A percentile compares a stretch with the other conserved stretches of the same genome.
phyloP scores from a whole-genome alignment of 371 early-diverging fungal species.

The Circinella minor region DNA sequence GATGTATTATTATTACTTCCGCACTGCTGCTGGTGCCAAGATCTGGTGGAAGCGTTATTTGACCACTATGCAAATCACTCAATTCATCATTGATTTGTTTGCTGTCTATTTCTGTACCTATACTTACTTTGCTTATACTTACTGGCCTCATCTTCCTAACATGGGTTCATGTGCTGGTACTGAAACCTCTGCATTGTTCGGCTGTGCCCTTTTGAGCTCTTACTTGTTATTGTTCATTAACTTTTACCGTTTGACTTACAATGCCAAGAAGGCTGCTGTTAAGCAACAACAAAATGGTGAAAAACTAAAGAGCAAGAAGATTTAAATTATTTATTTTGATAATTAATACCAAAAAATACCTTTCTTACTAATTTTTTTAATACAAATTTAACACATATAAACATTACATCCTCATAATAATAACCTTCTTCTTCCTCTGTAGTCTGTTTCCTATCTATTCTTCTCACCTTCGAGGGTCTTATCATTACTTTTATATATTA shows the following conservation, averaged over 20 bases:
- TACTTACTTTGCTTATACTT: conserved; percentile 76
- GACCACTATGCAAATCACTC: conserved; percentile 88
- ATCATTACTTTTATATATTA: neutral
- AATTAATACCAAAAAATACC: neutral
- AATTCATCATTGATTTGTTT: conserved; percentile 85
- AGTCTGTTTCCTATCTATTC: too few relatives aligned
- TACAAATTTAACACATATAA: neutral
- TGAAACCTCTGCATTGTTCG: conserved; percentile 80
- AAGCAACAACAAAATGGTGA: conserved; percentile 16
- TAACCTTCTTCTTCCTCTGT: too few relatives aligned
- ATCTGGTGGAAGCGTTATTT: conserved; percentile 94
- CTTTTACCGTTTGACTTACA: conserved; percentile 87
- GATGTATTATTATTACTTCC: conserved; percentile 93
- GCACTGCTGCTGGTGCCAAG: conserved; percentile 81
- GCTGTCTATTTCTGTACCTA: conserved; percentile 84
- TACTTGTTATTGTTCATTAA: conserved; percentile 89
- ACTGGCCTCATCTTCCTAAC: conserved; percentile 75
- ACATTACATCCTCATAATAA: too few relatives aligned
- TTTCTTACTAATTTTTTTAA: neutral
- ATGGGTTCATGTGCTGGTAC: conserved; percentile 80
- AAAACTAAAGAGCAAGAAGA: conserved; percentile 45
- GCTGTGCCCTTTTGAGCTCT: conserved; percentile 78
- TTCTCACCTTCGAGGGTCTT: neutral
- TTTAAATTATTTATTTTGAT: conserved; percentile 26
- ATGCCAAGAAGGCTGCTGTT: conserved; percentile 47